phyloP scores from a whole-genome alignment of 148 eudicot genomes.

The Rhododendron kiyosumense region DNA sequence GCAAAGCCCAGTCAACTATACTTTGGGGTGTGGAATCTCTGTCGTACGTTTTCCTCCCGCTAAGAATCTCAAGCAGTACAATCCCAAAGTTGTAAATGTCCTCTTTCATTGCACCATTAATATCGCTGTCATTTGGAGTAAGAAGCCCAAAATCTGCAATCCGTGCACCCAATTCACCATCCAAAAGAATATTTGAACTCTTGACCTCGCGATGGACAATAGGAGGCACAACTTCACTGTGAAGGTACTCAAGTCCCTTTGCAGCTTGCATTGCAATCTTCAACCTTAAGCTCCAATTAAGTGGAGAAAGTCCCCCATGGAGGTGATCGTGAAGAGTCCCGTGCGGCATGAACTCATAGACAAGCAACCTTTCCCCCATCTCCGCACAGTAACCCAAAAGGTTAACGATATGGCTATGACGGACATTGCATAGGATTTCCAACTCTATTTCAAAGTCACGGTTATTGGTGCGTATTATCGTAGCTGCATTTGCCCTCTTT shows the following conservation, averaged over 20 bases:
- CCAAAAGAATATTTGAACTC: constrained; percentile 77
- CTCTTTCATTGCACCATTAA: constrained; percentile 38
- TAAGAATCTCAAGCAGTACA: constrained; percentile 76
- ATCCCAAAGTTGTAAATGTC: constrained; percentile 80
- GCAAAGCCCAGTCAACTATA: constrained; percentile 89
- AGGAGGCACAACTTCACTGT: constrained; percentile 60
- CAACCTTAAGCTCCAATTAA: constrained; percentile 63
- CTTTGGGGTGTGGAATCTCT: constrained; percentile 65
- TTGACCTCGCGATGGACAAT: constrained; percentile 78
- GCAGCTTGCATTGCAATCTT: constrained; percentile 85
- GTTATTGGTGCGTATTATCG: constrained; percentile 81
- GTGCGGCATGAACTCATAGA: constrained; percentile 91
- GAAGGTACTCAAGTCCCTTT: constrained; percentile 88
- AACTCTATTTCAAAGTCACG: constrained; percentile 80
- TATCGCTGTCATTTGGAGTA: constrained; percentile 49
- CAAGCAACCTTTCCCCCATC: constrained; percentile 93
- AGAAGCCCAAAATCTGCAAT: constrained; percentile 77
- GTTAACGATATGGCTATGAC: constrained; percentile 81
- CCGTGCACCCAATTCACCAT: constrained; percentile 80
- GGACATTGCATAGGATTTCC: constrained; percentile 74
- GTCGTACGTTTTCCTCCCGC: constrained; percentile 85
- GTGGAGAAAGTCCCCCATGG: constrained; percentile 81
- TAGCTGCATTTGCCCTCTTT: constrained; percentile 93
- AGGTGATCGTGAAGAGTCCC: constrained; percentile 92
- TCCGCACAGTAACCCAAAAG: constrained; percentile 87